Conservation (phyloP, 2,329 filamentous ascomycete genomes). For the Ophiostoma piceae region DNA sequence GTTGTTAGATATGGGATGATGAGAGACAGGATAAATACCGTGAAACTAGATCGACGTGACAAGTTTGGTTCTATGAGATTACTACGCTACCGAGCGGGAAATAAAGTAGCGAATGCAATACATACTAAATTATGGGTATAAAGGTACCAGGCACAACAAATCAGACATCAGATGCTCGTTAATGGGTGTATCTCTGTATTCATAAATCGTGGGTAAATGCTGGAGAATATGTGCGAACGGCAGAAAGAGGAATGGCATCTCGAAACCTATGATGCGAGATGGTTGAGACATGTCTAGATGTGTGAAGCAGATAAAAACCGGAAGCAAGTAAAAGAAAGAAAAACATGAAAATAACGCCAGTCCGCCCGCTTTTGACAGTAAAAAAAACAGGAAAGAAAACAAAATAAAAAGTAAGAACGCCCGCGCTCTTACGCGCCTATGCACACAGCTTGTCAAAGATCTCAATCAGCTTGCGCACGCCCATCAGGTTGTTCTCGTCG, state of each 20-base stretch:
- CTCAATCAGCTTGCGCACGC: constrained; percentile 64
- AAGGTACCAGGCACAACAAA: not conserved
- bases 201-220: not conserved
- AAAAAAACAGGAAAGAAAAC: not conserved
- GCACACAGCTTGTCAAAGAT: constrained; percentile 55
- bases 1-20: not conserved
- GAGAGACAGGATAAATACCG: not conserved
- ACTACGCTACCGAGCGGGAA: not conserved
- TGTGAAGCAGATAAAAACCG: not conserved
- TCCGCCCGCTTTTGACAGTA: not conserved
- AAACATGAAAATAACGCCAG: not conserved
- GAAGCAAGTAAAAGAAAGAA: not conserved
- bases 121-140: not conserved
- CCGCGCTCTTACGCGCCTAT: not conserved
- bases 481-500: constrained; percentile 75
- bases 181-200: constrained; percentile 2
- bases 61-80: not conserved
- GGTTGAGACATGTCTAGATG: not conserved
- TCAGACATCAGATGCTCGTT: not conserved
- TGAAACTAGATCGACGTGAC: not conserved
- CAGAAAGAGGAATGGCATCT: not conserved
- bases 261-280: constrained; percentile 11
- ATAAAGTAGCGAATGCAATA: not conserved
- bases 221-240: not conserved
- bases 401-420: not conserved